Evolutionary conservation across 176 grass and related monocot species (phyloP).

Genomic region (Triticum monococcum): DNA sequence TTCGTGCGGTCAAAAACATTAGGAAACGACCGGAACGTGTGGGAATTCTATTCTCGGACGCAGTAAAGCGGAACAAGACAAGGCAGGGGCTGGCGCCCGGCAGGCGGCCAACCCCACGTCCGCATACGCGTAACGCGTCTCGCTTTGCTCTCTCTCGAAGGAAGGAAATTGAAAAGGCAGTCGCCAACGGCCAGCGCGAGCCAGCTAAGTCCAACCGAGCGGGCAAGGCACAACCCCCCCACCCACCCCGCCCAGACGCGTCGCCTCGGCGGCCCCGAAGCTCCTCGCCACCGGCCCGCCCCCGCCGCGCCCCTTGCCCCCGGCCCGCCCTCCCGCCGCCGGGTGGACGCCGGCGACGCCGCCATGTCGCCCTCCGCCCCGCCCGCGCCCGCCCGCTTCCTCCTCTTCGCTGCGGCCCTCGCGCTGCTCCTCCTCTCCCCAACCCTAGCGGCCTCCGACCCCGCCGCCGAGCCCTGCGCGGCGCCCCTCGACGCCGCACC

Average conservation of each 20-base stretch:
- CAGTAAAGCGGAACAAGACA: background rate
- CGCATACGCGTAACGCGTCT: too few species aligned
- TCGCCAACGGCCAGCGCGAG: slow-evolving; percentile 35
- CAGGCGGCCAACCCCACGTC: slow-evolving; percentile 23
- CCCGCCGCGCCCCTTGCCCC: slow-evolving; percentile 5
- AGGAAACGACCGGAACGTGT: background rate
- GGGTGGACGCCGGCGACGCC: slow-evolving; percentile 34
- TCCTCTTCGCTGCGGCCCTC: slow-evolving; percentile 32
- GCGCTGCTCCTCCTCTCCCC: slow-evolving; percentile 32
- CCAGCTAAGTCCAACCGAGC: slow-evolving; percentile 36
- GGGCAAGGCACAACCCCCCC: background rate
- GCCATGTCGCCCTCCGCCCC: slow-evolving; percentile 31
- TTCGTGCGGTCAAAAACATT: background rate
- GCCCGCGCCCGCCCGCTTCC: background rate
- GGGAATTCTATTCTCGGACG: background rate
- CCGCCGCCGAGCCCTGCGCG: background rate
- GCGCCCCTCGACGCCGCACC: slow-evolving; percentile 35
- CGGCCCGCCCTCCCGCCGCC: background rate
- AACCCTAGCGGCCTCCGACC: slow-evolving; percentile 44
- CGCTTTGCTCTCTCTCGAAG: background rate
- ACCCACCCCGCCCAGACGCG: slow-evolving; percentile 19
- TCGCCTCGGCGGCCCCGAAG: background rate
- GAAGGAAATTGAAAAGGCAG: background rate
- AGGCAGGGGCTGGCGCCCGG: background rate
- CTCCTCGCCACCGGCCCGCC: background rate